phyloP scores from a whole-genome alignment of 805 yeast genomes.

The Metschnikowia arizonensis region DNA sequence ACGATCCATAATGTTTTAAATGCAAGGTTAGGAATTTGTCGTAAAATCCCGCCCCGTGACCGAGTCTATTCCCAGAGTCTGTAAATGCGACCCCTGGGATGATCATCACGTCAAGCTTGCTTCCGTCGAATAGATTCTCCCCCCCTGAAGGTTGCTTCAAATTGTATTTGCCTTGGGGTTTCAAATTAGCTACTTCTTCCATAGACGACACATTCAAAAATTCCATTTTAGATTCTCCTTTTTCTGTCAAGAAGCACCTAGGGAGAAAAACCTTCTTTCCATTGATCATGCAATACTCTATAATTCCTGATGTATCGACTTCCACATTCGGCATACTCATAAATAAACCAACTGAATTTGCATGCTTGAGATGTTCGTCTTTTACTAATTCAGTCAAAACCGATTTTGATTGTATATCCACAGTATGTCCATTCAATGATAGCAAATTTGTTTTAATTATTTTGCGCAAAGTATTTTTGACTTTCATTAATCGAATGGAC shows the following conservation, averaged over 20 bases:
- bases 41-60: constrained; percentile 93
- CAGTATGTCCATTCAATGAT: constrained; percentile 14
- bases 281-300: constrained; percentile 47
- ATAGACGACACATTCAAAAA: constrained; percentile 50
- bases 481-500: constrained; percentile 3
- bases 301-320: constrained; percentile 54
- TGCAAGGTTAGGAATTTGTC: constrained; percentile 51
- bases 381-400: constrained; percentile 20
- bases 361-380: constrained; percentile 36
- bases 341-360: constrained; percentile 58
- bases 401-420: constrained; percentile 24
- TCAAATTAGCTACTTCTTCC: constrained; percentile 42
- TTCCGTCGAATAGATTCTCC: constrained; percentile 24
- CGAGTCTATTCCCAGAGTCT: constrained; percentile 51
- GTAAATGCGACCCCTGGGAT: constrained; percentile 88
- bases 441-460: constrained; percentile 22
- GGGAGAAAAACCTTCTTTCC: constrained; percentile 59
- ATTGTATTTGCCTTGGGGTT: constrained; percentile 65
- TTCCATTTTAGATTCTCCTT: constrained; percentile 41
- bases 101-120: constrained; percentile 60
- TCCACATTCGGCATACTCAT: constrained; percentile 77
- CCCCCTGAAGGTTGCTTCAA: constrained; percentile 61
- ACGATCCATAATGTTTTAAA: constrained; percentile 15
- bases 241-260: constrained; percentile 35
- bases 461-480: constrained; percentile 27